A percentile compares a stretch with the other conserved stretches of the same genome.
These are phyloP conservation scores for Boechera stricta DNA, from an alignment of 345 rosid species.

Conservation along the genomic window DNA sequence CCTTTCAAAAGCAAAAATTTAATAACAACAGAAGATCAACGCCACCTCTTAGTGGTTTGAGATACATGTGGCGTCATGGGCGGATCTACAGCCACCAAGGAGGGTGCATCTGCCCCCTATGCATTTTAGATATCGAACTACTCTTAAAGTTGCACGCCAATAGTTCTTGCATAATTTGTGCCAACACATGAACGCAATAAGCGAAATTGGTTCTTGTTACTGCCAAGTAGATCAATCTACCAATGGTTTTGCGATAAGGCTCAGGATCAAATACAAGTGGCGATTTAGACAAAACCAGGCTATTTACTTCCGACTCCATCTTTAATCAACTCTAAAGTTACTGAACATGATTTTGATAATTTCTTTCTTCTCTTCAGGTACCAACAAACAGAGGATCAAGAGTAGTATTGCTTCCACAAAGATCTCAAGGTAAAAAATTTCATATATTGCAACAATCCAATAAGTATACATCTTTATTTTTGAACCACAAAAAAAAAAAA, in stretches of 20 bases:
- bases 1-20: too few species aligned
- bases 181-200: neutral
- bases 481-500: too few species aligned
- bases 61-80: neutral
- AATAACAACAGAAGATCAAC: too few species aligned
- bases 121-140: neutral
- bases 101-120: neutral
- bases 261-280: neutral
- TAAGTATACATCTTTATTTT: neutral
- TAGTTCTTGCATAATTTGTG: neutral
- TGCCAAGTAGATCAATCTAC: neutral
- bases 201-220: neutral
- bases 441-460: neutral
- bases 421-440: neutral
- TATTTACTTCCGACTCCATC: neutral
- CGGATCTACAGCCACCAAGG: neutral
- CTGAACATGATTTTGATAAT: neutral
- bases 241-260: neutral
- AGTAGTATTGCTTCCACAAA: neutral
- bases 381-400: neutral
- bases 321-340: neutral
- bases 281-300: neutral
- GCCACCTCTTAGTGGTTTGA: neutral
- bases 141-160: neutral
- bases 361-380: too few species aligned